Percentiles rank a stretch among this genome's conserved stretches.
phyloP scores from a whole-genome alignment of 805 yeast species.

The Zygoascus flipseniorum region DNA sequence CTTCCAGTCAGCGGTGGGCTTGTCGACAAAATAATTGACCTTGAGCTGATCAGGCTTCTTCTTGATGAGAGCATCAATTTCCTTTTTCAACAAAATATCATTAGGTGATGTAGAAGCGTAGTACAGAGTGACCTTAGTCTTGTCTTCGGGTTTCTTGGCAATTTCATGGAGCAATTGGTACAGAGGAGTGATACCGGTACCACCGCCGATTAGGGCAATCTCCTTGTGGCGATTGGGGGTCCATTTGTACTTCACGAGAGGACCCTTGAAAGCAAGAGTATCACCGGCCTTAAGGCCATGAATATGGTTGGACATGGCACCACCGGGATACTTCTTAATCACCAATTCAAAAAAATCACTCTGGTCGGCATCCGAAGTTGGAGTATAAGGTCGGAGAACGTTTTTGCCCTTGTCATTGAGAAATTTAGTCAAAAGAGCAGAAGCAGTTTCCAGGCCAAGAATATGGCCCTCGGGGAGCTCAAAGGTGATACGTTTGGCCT shows the following conservation, averaged over 20 bases:
- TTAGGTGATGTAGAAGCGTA: slow-evolving; percentile 70
- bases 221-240: slow-evolving; percentile 73
- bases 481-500: slow-evolving; percentile 57
- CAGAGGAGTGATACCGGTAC: slow-evolving; percentile 94
- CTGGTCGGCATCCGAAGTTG: slow-evolving; percentile 59
- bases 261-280: slow-evolving; percentile 87
- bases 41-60: slow-evolving; percentile 71
- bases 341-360: slow-evolving; percentile 73
- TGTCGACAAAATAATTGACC: slow-evolving; percentile 73
- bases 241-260: slow-evolving; percentile 87
- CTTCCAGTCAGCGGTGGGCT: slow-evolving; percentile 38
- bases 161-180: slow-evolving; percentile 77
- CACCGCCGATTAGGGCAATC: slow-evolving; percentile 86
- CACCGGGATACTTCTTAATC: slow-evolving; percentile 76
- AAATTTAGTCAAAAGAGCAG: slow-evolving; percentile 71
- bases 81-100: slow-evolving; percentile 76
- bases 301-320: slow-evolving; percentile 74
- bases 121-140: slow-evolving; percentile 75
- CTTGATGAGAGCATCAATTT: slow-evolving; percentile 60
- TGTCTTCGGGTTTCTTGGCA: slow-evolving; percentile 72
- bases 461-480: slow-evolving; percentile 61
- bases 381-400: slow-evolving; percentile 80
- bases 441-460: slow-evolving; percentile 73
- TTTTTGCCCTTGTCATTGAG: slow-evolving; percentile 70
- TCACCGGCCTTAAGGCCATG: slow-evolving; percentile 67